A percentile compares a stretch with the other conserved stretches of the same genome.
These are phyloP conservation scores for Hymenochaete sp. DNA, from an alignment of 1,284 basidiomycete species.

Conservation along the genomic window DNA sequence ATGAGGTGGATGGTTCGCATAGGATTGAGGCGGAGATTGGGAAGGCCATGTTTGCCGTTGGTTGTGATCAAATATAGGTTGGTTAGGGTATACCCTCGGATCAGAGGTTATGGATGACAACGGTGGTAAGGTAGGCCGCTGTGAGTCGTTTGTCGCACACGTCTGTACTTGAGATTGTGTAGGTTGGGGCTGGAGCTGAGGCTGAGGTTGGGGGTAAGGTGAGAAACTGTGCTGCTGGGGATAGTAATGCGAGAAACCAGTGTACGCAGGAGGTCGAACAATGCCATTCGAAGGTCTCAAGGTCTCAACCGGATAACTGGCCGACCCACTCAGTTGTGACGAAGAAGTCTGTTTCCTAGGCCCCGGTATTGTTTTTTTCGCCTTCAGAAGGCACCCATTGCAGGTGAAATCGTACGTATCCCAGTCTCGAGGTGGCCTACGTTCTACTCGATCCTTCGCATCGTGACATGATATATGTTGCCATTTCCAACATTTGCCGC, in stretches of 20 bases:
- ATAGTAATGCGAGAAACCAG: conserved; percentile 44
- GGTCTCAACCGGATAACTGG: too few species aligned
- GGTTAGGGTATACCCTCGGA: not conserved
- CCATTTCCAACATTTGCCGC: conserved; percentile 74
- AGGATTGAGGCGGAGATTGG: too few species aligned
- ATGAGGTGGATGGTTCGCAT: too few species aligned
- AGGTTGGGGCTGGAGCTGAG: conserved; percentile 9
- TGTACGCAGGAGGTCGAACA: conserved; percentile 17
- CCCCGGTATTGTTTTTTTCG: not conserved
- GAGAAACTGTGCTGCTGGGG: conserved; percentile 39
- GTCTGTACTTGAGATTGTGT: too few species aligned
- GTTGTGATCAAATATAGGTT: not conserved
- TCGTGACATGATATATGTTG: conserved; percentile 78
- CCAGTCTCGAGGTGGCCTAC: conserved; percentile 62
- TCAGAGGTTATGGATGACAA: not conserved
- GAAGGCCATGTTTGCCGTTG: not conserved
- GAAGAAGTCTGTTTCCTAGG: too few species aligned
- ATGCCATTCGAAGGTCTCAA: too few species aligned
- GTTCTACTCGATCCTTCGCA: conserved; percentile 45
- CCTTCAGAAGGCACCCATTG: conserved; percentile 2
- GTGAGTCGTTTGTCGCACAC: not conserved
- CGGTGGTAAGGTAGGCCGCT: not conserved
- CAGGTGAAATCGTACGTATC: conserved; percentile 48
- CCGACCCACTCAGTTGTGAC: too few species aligned
- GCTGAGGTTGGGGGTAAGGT: conserved; percentile 17